phyloP scores from a whole-genome alignment of 2,329 filamentous ascomycete species.

The Neofusicoccum umdonicola region DNA sequence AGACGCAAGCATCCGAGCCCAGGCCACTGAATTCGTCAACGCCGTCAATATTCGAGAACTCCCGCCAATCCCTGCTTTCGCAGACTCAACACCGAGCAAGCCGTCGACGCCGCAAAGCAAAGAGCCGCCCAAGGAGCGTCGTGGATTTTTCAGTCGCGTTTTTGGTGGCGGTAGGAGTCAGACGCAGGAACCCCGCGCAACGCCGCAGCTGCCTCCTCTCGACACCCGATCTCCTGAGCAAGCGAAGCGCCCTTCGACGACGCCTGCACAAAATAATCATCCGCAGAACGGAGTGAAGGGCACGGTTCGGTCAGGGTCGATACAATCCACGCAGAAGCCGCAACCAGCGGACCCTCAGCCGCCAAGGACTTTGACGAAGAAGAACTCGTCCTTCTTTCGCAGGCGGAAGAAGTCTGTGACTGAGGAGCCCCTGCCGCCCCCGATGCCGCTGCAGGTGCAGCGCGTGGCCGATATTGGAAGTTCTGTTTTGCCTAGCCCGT shows the following conservation, averaged over 20 bases:
- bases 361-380: constrained; percentile 67
- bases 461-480: constrained; percentile 28
- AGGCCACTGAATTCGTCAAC: constrained; percentile 50
- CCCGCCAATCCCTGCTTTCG: constrained; percentile 45
- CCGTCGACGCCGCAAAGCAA: constrained; percentile 41
- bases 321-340: neutral
- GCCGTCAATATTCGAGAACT: constrained; percentile 42
- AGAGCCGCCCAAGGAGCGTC: constrained; percentile 56
- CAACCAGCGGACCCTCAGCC: constrained; percentile 11
- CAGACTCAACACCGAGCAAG: constrained; percentile 52
- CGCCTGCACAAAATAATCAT: constrained; percentile 6
- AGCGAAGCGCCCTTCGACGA: constrained; percentile 13
- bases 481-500: constrained; percentile 40
- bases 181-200: constrained; percentile 9
- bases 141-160: constrained; percentile 89
- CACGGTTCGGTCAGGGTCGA: neutral
- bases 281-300: constrained; percentile 15
- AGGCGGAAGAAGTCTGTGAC: constrained; percentile 85
- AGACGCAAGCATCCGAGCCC: constrained; percentile 42
- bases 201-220: constrained; percentile 10
- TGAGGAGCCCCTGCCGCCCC: constrained; percentile 63
- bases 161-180: constrained; percentile 57
- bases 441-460: constrained; percentile 48
- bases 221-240: constrained; percentile 18
- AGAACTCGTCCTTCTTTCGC: constrained; percentile 91